A percentile compares a stretch with the other conserved stretches of the same genome.
Evolutionary conservation across 176 grass and related monocot species (phyloP).

Genomic region (Aegilops longissima): DNA sequence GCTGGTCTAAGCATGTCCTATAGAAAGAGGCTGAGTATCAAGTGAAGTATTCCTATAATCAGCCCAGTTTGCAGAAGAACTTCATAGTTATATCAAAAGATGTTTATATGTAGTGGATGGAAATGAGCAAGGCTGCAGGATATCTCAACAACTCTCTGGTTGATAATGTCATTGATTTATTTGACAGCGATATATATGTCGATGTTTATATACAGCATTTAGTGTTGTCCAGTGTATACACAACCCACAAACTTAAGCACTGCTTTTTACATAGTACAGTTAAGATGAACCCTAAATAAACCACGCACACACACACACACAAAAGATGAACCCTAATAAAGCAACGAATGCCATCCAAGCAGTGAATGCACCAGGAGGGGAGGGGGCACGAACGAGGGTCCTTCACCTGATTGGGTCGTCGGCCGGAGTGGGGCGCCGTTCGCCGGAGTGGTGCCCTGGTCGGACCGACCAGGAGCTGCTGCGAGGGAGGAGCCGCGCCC

Average conservation of each 20-base stretch:
- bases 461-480: too few relatives aligned
- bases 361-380: too few relatives aligned
- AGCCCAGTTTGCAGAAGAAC: neutral
- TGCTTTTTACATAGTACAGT: neutral
- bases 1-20: neutral
- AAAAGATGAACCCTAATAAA: too few relatives aligned
- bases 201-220: neutral
- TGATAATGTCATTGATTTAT: slow-evolving; percentile 18
- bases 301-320: too few relatives aligned
- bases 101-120: neutral
- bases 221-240: neutral
- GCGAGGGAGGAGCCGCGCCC: too few relatives aligned
- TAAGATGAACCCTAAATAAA: neutral
- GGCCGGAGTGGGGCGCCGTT: too few relatives aligned
- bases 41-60: neutral
- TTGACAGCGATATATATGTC: neutral
- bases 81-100: slow-evolving; percentile 12
- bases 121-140: neutral
- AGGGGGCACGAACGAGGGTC: too few relatives aligned
- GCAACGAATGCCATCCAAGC: too few relatives aligned
- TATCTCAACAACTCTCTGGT: neutral
- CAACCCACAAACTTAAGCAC: neutral
- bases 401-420: too few relatives aligned
- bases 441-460: too few relatives aligned
- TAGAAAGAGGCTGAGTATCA: neutral